A percentile compares a stretch with the other conserved stretches of the same genome.
These are phyloP conservation scores for Panicum miliaceum DNA, from an alignment of 176 grass and related monocot species.

Conservation along the genomic window DNA sequence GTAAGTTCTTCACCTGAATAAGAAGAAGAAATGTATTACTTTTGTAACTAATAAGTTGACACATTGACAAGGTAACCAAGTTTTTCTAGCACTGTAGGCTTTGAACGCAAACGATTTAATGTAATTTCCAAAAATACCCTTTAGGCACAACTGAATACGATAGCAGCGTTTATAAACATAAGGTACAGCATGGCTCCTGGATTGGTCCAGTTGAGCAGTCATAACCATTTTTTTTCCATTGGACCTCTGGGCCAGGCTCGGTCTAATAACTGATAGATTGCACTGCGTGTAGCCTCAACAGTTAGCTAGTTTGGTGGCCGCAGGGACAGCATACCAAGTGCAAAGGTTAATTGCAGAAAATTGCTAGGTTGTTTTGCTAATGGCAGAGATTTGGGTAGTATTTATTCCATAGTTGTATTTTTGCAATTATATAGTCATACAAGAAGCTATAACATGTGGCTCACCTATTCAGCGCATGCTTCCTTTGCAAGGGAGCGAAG, in stretches of 20 bases:
- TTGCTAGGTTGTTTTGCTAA: background rate
- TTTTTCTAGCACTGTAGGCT: background rate
- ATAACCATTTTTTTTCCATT: background rate
- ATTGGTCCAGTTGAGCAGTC: background rate
- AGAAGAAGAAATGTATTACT: background rate
- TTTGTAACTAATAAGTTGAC: background rate
- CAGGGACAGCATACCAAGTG: background rate
- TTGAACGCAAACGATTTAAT: background rate
- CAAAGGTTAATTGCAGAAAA: background rate
- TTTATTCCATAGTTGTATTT: background rate
- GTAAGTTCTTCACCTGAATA: background rate
- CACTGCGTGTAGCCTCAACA: background rate
- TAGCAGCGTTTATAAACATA: background rate
- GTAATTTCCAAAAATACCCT: background rate
- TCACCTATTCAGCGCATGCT: conserved; percentile 52
- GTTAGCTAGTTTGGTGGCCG: background rate
- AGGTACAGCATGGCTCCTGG: background rate
- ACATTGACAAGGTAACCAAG: background rate
- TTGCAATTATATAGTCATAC: background rate
- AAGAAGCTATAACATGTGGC: conserved; percentile 13
- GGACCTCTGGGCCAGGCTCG: background rate
- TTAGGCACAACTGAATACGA: background rate
- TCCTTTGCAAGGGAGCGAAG: conserved; percentile 73
- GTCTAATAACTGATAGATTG: background rate
- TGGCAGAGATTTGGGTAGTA: background rate